Evolutionary conservation across 768 basidiomycete genomes (phyloP).

Genomic region (Boletus speciosus): DNA sequence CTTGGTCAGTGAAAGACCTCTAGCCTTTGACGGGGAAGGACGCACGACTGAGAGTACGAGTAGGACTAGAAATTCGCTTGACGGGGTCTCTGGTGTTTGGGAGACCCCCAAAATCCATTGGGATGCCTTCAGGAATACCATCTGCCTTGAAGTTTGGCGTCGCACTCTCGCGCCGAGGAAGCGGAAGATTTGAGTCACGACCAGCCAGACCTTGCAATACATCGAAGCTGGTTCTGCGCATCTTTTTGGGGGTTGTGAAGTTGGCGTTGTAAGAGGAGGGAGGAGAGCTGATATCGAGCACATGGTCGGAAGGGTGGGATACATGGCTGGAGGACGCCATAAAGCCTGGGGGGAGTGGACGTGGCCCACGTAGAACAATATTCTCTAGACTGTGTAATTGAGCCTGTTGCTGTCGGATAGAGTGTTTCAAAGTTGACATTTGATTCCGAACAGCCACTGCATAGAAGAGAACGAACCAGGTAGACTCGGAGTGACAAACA

Average conservation of each 20-base stretch:
- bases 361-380: slow-evolving; percentile 61
- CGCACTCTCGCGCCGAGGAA: slow-evolving; percentile 56
- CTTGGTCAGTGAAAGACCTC: slow-evolving; percentile 17
- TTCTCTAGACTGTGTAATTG: slow-evolving; percentile 70
- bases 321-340: slow-evolving; percentile 39
- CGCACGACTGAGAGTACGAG: slow-evolving; percentile 76
- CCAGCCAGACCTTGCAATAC: slow-evolving; percentile 67
- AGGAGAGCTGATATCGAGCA: slow-evolving; percentile 31
- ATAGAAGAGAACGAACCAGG: slow-evolving; percentile 27
- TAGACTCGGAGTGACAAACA: slow-evolving; percentile 18
- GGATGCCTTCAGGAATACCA: slow-evolving; percentile 72
- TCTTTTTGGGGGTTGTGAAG: slow-evolving; percentile 45
- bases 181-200: slow-evolving; percentile 69
- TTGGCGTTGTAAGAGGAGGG: slow-evolving; percentile 32
- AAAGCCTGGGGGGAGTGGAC: slow-evolving; percentile 48
- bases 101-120: slow-evolving; percentile 48
- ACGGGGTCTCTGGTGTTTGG: slow-evolving; percentile 36
- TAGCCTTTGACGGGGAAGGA: slow-evolving; percentile 27
- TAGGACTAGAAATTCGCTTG: slow-evolving; percentile 68
- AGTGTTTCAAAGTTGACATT: slow-evolving; percentile 78
- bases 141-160: slow-evolving; percentile 39
- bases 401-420: slow-evolving; percentile 80
- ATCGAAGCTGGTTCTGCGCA: slow-evolving; percentile 69
- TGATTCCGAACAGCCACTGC: slow-evolving; percentile 74
- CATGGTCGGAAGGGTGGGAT: slow-evolving; percentile 33